Conservation (phyloP, 2,329 filamentous ascomycete genomes). For the Fusarium mangiferae region DNA sequence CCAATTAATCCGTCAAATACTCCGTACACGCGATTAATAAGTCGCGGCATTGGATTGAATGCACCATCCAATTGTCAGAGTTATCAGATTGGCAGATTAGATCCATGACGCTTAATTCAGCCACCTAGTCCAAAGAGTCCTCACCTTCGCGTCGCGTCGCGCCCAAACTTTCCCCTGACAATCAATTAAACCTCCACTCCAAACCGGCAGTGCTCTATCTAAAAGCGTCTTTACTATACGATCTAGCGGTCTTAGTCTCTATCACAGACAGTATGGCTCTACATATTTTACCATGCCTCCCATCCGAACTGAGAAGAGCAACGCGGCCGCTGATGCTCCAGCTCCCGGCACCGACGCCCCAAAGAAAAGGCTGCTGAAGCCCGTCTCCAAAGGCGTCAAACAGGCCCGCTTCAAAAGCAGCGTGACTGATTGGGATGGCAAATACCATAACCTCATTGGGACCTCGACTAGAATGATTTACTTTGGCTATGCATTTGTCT, state of each 20-base stretch:
- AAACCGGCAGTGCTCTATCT: not conserved
- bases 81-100: too few species aligned
- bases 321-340: not conserved
- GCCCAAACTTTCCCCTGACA: too few species aligned
- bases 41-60: too few species aligned
- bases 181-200: not conserved
- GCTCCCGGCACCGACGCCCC: not conserved
- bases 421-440: not conserved
- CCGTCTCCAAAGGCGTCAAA: not conserved
- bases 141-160: not conserved
- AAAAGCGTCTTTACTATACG: fast-evolving
- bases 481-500: not conserved
- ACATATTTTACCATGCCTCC: not conserved
- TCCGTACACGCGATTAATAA: not conserved
- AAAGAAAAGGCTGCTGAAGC: not conserved
- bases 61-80: not conserved
- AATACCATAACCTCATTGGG: not conserved
- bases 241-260: not conserved
- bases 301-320: not conserved
- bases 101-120: too few species aligned
- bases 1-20: not conserved
- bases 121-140: too few species aligned
- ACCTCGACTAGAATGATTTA: not conserved
- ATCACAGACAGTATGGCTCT: not conserved
- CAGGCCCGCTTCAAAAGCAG: not conserved